phyloP scores from a whole-genome alignment of 2,329 filamentous ascomycete genomes.

The Clonostachys rosea region DNA sequence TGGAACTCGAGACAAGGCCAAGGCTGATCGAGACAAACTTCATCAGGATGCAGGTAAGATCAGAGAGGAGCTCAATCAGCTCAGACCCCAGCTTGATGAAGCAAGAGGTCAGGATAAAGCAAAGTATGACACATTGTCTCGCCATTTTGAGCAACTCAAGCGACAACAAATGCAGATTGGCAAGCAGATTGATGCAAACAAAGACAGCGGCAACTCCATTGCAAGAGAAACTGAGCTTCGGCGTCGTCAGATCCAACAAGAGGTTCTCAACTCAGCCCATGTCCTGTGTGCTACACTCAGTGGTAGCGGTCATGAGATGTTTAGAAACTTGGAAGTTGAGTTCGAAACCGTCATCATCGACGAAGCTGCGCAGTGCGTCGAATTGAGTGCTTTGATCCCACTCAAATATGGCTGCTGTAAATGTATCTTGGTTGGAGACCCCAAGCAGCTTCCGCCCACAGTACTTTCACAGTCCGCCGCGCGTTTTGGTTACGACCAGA shows the following conservation, averaged over 20 bases:
- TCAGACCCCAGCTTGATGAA: conserved; percentile 69
- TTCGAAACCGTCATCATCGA: conserved; percentile 99
- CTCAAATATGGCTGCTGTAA: conserved; percentile 96
- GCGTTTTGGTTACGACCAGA: conserved; percentile 93
- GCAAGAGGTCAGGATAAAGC: conserved; percentile 50
- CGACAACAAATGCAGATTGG: conserved; percentile 70
- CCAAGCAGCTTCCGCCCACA: conserved; percentile 93
- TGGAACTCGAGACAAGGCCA: conserved; percentile 51
- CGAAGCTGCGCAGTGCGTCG: conserved; percentile 96
- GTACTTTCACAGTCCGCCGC: conserved; percentile 92
- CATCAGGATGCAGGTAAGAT: conserved; percentile 64
- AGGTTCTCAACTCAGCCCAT: conserved; percentile 85
- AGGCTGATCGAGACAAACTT: conserved; percentile 51
- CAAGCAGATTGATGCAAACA: conserved; percentile 78
- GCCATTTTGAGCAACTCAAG: conserved; percentile 75
- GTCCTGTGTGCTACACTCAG: conserved; percentile 94
- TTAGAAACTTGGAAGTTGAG: conserved; percentile 88
- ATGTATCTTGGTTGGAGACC: conserved; percentile 95
- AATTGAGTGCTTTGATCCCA: conserved; percentile 92
- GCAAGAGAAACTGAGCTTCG: conserved; percentile 83
- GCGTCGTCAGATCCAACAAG: conserved; percentile 79
- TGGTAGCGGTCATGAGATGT: conserved; percentile 95
- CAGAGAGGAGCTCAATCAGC: conserved; percentile 67
- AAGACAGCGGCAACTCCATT: conserved; percentile 78
- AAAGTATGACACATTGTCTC: conserved; percentile 54